Base-by-base conservation (phyloP, 768 basidiomycete genomes). In the Pulveroboletus sp. region DNA sequence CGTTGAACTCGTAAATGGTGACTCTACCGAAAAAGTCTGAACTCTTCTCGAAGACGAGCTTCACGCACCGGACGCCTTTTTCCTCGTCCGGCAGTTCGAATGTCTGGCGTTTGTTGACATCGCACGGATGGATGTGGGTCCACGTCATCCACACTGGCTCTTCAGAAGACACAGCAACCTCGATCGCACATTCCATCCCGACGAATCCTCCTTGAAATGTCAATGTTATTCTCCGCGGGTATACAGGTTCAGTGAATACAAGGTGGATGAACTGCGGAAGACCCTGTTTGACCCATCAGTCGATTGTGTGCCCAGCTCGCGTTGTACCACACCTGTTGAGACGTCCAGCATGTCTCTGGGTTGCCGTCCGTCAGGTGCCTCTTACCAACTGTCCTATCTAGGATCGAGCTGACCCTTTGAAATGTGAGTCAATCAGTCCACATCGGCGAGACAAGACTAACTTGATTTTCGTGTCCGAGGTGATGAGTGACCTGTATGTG, bases 191-290 rank as follows among this genome's bases (percentile, higher is more conserved):
- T 38, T 74, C 70, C 8, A 77, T 85, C 17, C 87, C 89, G 0
- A 85, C 90, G 63, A 93, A 92, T 2, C 90, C 90, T 13, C 90
- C 90, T 72, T 93, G 90, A 60, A 93, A 93, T 2, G 85, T 90
- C 53, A 90, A 52, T 17, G 69, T 71, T 16, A 90, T 55, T 21
- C 70, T 72, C 52, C 69, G 74, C 4, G 86, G 87, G 31, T 76
- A 57, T n/a, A 87, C 79, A 41, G 64, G 74, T 6, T 49, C 51
- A 10, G 59, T 41, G 56, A 91, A 92, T 4, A 66, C 65, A 23
- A 90, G 67, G 45, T 88, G 86, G 52, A 92, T 77, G 55, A 72
- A 83, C 69, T 91, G 90, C 1, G 87, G 88, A 11, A 83, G 72
- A 20, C 88, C 88, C 90, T 91, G 56, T n/a, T 37, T 21, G 33